Evolutionary conservation across 2,329 filamentous ascomycete species (phyloP).

Genomic region (Neonectria magnoliae): DNA sequence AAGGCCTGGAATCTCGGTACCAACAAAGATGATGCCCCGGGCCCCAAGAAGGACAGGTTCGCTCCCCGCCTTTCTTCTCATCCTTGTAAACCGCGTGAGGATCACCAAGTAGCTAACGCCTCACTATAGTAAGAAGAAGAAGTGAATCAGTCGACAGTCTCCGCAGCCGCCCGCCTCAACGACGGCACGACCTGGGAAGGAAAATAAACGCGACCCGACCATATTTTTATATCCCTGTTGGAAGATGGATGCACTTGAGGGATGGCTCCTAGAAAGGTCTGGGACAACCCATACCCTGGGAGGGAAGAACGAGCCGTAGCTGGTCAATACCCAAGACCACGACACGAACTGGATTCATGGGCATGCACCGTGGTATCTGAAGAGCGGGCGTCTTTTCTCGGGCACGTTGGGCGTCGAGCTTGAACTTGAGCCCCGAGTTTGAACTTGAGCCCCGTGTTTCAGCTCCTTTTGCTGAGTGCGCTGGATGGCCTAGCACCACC

Average conservation of each 20-base stretch:
- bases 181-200: background rate
- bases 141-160: conserved; percentile 21
- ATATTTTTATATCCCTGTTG: background rate
- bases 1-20: conserved; percentile 71
- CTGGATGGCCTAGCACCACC: background rate
- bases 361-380: background rate
- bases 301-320: background rate
- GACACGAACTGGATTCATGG: background rate
- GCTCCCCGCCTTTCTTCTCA: background rate
- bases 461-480: background rate
- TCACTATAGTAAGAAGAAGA: conserved; percentile 37
- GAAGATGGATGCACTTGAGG: background rate
- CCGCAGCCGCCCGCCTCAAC: conserved; percentile 7
- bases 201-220: background rate
- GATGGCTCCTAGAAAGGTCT: background rate
- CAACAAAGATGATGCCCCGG: conserved; percentile 29
- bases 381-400: background rate
- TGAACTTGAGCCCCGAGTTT: background rate
- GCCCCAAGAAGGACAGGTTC: conserved; percentile 18
- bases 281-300: background rate
- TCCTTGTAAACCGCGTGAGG: background rate
- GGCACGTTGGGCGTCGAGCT: background rate
- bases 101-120: conserved; percentile 21
- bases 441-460: background rate
- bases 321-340: background rate